Evolutionary conservation across 2,329 filamentous ascomycete species (phyloP), one percentile per base, ranked within the genome.

Genomic region (Penicillium olsonii): DNA sequence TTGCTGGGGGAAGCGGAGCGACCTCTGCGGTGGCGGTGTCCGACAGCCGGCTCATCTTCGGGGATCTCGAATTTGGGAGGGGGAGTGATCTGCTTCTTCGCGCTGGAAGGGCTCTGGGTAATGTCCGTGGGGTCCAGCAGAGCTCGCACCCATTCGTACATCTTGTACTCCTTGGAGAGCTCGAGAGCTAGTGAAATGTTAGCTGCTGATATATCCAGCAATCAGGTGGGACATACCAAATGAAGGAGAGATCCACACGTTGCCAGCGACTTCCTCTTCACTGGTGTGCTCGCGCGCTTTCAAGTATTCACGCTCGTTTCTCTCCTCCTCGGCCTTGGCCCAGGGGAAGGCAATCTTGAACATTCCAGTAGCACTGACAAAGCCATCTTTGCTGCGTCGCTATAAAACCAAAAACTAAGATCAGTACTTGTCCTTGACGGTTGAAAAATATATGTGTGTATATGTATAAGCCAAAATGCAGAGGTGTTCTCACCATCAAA

Each of bases 181-280:
- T 82, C 75, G 37, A 99, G 81, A 29, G 94, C 94, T 83, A 84
- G 74, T n/a, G 63, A 38, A 61, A 60, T 5, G 42, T 19, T 3
- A 20, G 35, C 9, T 34, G 27, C 19, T 41, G 46, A 17, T 7
- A 14, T 24, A 34, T 19, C 14, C 40, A 39, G 37, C 5, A 31
- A 24, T 71, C 59, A 75, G 87, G 26, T 35, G 37, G 5, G 24
- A 45, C 73, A 61, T 76, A 87, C 84, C 84, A 68, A 83, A 76
- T 57, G 87, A 80, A 5, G 92, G 91, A 39, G 90, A 84, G 42
- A 97, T 92, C 94, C 94, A 99, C 44, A 99, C 84, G 70, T 96
- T 99, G 38, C 94, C 94, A 20, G 94, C 94, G 24, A 94, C 91
- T 78, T 97, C 94, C 67, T 97, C 92, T 48, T 81, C 80, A 62